Percentiles rank a stretch among this genome's conserved stretches.
phyloP scores from a whole-genome alignment of 306 rosid genomes.

The Acmispon strigosus region DNA sequence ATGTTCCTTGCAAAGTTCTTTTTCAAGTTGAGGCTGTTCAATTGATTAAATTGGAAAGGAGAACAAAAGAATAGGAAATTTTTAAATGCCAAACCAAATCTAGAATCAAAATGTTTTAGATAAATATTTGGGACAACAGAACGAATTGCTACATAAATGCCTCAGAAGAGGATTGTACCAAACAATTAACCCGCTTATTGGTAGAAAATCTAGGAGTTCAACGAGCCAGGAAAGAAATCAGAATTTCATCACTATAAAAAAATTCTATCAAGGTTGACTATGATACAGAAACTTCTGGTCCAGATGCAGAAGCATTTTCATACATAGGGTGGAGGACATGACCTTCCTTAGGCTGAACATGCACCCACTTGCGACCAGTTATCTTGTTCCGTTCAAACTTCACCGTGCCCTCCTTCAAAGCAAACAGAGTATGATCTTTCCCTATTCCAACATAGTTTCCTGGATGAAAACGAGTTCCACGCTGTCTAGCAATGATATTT shows the following conservation, averaged over 20 bases:
- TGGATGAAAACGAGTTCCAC: conserved; percentile 91
- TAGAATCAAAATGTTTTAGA: too few relatives aligned
- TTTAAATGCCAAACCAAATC: too few relatives aligned
- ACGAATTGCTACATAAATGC: too few relatives aligned
- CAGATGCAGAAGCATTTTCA: conserved; percentile 30
- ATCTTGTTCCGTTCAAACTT: conserved; percentile 75
- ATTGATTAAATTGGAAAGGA: too few relatives aligned
- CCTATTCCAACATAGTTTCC: conserved; percentile 90
- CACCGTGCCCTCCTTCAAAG: conserved; percentile 75
- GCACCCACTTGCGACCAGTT: conserved; percentile 84
- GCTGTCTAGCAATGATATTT: conserved; percentile 81
- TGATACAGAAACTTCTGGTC: conserved; percentile 26
- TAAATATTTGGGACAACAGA: too few relatives aligned
- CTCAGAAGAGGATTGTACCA: too few relatives aligned
- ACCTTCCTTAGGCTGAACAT: conserved; percentile 76
- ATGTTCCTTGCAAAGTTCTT: too few relatives aligned
- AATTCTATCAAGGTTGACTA: background rate
- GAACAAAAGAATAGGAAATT: too few relatives aligned
- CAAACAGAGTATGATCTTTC: conserved; percentile 78
- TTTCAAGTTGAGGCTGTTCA: too few relatives aligned
- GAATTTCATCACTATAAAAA: background rate
- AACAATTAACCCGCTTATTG: too few relatives aligned
- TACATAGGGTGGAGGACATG: conserved; percentile 80
- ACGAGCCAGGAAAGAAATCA: background rate
- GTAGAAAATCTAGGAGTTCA: background rate